Evolutionary conservation across 1,284 basidiomycete species (phyloP).

Genomic region (Vanrija pseudolonga): DNA sequence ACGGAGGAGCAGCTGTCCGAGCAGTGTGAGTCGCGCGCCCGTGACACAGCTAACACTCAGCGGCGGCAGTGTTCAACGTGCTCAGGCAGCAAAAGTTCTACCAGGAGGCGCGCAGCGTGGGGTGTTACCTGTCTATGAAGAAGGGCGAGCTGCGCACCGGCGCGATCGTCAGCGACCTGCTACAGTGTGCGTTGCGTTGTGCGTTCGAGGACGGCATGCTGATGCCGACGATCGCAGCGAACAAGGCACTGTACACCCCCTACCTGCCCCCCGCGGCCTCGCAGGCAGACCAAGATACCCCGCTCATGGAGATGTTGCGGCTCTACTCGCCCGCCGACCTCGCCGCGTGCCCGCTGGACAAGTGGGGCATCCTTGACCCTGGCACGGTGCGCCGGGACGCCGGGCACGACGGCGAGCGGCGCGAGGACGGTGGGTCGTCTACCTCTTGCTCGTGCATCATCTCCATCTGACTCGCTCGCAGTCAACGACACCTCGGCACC

Average conservation of each 20-base stretch:
- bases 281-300: slow-evolving; percentile 7
- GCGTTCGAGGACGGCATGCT: no score
- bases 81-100: slow-evolving; percentile 31
- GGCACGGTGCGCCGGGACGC: slow-evolving; percentile 28
- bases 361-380: slow-evolving; percentile 49
- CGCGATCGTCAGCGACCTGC: slow-evolving; percentile 34
- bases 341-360: slow-evolving; percentile 36
- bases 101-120: slow-evolving; percentile 31
- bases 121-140: slow-evolving; percentile 47
- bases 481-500: slow-evolving; percentile 23
- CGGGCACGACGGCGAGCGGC: slow-evolving; percentile 7
- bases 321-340: slow-evolving; percentile 41
- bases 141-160: slow-evolving; percentile 44
- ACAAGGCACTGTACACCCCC: slow-evolving; percentile 37
- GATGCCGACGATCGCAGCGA: no score
- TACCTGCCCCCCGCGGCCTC: slow-evolving; percentile 25
- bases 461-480: slow-evolving; percentile 6
- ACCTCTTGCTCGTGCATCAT: no score
- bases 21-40: slow-evolving; percentile 33
- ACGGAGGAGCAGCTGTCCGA: slow-evolving; percentile 28
- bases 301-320: slow-evolving; percentile 44
- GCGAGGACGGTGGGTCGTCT: slow-evolving; percentile 40
- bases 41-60: slow-evolving; percentile 14
- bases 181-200: slow-evolving; percentile 14
- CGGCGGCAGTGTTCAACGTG: slow-evolving; percentile 29